Base-by-base conservation (phyloP, 1,139 yeast species). In the Pichia sp. region DNA sequence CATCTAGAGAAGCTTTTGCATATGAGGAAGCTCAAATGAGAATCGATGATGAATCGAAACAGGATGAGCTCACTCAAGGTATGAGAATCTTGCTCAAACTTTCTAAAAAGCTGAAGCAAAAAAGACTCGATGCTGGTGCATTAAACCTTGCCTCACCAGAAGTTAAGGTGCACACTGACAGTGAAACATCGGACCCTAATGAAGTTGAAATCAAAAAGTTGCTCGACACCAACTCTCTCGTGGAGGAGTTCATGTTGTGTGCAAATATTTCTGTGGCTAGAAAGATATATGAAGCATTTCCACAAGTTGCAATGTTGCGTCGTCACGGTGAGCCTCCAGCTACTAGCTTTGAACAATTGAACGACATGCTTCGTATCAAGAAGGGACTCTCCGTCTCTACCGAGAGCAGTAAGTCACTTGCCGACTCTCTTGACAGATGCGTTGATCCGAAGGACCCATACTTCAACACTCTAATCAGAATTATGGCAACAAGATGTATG, bases 401-500 rank as follows among this genome's bases (percentile, higher is more conserved):
- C 33, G 96, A 86, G 48, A 80, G 88, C 16, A 87, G 97, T 3
- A 85, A 81, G 53, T 84, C 96, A 1, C 69, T 93, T 33, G 98
- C 98, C 1, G 96, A 87, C 54, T 87, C 97, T 15, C 68, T 93
- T 39, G 98, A 93, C 55, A 71, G 84, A 44, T 86, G 96, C 60
- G 74, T 66, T 23, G 97, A 91, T 58, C 72, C 78, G 18, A 55
- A 72, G 1, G 98, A 91, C 57, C 82, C 88, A 6, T 93, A 86
- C 55, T 87, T 93, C 71, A 93, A 93, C 61, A 91, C 97, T 0
- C 69, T 93, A 51, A 72, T 91, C 9, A 80, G 99, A 62, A 91
- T 93, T 46, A 83, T 91, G 95, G 93, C 97, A 6, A 93, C 99
- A 0, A 74, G 99, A 54, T 91, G 98, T 63, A 93, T 93, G 98